Evolutionary conservation across 2,329 filamentous ascomycete species (phyloP).

Genomic region (Nothomitra cinnamomea): DNA sequence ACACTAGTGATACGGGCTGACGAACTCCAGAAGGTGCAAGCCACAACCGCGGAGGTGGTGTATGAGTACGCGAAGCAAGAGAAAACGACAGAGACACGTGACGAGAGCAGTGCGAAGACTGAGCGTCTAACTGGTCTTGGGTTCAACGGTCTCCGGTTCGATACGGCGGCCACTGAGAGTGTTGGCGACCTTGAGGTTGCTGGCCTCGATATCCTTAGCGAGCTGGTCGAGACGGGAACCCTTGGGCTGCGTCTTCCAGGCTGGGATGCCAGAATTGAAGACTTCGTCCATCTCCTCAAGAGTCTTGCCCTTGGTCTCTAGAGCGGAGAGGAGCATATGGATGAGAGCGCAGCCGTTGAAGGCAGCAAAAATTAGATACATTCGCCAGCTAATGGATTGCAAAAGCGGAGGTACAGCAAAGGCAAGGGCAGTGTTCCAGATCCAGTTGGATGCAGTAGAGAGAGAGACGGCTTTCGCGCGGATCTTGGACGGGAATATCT

Average conservation of each 20-base stretch:
- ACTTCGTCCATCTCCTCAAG: constrained; percentile 64
- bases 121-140: too few relatives aligned
- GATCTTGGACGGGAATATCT: constrained; percentile 24
- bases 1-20: too few relatives aligned
- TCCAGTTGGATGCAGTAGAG: constrained; percentile 22
- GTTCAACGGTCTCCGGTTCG: too few relatives aligned
- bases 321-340: constrained; percentile 49
- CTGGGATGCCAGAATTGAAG: constrained; percentile 35
- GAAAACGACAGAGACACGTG: too few relatives aligned
- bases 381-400: constrained; percentile 38
- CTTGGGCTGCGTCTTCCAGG: not conserved
- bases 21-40: too few relatives aligned
- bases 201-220: constrained; percentile 2
- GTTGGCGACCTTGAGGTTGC: not conserved
- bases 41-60: too few relatives aligned
- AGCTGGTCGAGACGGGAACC: constrained; percentile 2
- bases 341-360: constrained; percentile 53
- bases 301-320: constrained; percentile 55
- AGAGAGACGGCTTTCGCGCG: constrained; percentile 17
- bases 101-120: too few relatives aligned
- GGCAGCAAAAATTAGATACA: constrained; percentile 62
- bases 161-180: not conserved
- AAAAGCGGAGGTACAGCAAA: constrained; percentile 42
- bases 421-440: constrained; percentile 23
- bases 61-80: too few relatives aligned